A percentile compares a stretch with the other conserved stretches of the same genome.
Conservation (phyloP, 805 yeast genomes). For the Wickerhamiella spandovensis region DNA sequence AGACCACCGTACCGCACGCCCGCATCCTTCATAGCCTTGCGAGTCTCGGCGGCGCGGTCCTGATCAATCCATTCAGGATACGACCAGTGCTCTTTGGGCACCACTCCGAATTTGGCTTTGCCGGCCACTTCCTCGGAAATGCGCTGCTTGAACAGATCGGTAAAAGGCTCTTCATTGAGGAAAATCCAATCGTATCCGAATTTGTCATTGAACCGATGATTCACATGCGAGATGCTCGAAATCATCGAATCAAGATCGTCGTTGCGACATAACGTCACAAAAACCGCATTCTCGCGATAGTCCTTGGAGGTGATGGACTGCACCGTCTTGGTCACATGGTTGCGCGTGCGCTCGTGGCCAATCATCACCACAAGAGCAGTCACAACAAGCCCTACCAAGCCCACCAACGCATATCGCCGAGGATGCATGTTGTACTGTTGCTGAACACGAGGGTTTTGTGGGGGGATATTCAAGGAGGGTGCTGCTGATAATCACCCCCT, state of each 20-base stretch:
- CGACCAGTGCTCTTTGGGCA: slow-evolving; percentile 53
- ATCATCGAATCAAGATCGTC: slow-evolving; percentile 44
- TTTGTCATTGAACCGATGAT: slow-evolving; percentile 49
- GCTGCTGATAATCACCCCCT: too few relatives aligned
- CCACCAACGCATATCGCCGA: neutral
- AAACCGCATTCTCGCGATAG: slow-evolving; percentile 28
- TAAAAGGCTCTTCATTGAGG: slow-evolving; percentile 54
- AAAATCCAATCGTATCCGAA: slow-evolving; percentile 71
- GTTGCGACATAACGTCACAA: slow-evolving; percentile 60
- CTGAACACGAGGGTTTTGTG: too few relatives aligned
- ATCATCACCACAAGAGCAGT: neutral
- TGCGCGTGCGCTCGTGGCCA: neutral
- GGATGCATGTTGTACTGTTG: neutral
- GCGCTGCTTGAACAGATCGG: slow-evolving; percentile 37
- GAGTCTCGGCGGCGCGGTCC: slow-evolving; percentile 33
- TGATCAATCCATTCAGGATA: slow-evolving; percentile 54
- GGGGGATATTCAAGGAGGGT: too few relatives aligned
- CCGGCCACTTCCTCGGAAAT: slow-evolving; percentile 46
- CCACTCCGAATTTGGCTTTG: slow-evolving; percentile 44
- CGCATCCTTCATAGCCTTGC: slow-evolving; percentile 32
- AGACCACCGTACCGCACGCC: slow-evolving; percentile 44
- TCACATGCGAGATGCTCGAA: slow-evolving; percentile 47
- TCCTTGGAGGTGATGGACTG: neutral
- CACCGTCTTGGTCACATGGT: neutral
- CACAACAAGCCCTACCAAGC: neutral